Base-by-base conservation (phyloP, 805 yeast species). In the Saccharomycopsis capsularis region DNA sequence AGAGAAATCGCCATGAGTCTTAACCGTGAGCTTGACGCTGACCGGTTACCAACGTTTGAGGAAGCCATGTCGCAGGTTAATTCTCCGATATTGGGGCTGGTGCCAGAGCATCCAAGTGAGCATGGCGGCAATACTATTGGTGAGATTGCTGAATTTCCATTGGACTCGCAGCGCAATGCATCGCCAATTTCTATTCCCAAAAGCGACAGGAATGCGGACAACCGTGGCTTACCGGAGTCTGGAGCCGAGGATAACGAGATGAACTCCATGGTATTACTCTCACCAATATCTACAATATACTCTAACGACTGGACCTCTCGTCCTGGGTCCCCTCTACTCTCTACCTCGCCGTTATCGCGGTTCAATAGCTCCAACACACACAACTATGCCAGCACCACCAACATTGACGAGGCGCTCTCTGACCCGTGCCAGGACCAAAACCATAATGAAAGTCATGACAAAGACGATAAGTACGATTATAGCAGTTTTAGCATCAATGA, bases 1-100 rank as follows among this genome's bases (percentile, higher is more conserved):
- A 42, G 34, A 19, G 47, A 44, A 19, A 40, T 11, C 13, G 35
- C 21, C 13, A 4, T 6, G 21, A 25, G 16, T 15, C 13, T 45
- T 19, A 39, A 35, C 35, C n/a, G 24, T 7, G 42, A 44, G 19
- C 23, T 25, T 19, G 42, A 44, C 7, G 16, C 11, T 15, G 48
- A 46, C 16, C 27, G 15, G 4, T 38, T 41, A 9, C 54, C 50
- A 4, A 45, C 49, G 9, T 42, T 44, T 23, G 50, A 46, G 38
- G 57, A 53, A 34, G 55, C 48, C 5, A 42, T 30, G 3, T 16
- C 15, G 9, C 6, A 9, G 13, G 11, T 23, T 13, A 34, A 9
- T 16, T 34, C 38, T 34, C 38, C 38, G 18, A 5, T 34, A 6
- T 34, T 34, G 38, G 15, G 19, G 5, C 6, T 6, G 5, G 13